A percentile compares a stretch with the other conserved stretches of the same genome.
These are phyloP conservation scores for Closterium sp. DNA, from an alignment of 139 green algal genomes.

Conservation along the genomic window DNA sequence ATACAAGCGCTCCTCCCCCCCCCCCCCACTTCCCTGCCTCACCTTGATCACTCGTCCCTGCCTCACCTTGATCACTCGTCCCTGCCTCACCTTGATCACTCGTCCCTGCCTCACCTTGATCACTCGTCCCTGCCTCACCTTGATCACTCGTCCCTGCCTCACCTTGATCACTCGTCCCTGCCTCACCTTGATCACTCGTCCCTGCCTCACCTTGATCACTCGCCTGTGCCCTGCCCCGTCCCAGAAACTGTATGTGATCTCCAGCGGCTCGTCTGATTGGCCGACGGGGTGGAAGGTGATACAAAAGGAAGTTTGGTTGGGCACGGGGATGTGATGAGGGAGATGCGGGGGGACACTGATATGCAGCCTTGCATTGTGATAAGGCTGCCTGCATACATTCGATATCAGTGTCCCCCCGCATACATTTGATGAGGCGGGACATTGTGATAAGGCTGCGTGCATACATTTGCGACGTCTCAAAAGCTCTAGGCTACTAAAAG, in stretches of 20 bases:
- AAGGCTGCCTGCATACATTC: too few relatives aligned
- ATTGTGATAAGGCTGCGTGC: too few relatives aligned
- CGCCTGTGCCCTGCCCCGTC: constrained; percentile 82
- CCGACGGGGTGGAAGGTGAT: background rate
- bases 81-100: constrained; percentile 10
- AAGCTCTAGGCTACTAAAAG: too few relatives aligned
- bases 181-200: constrained; percentile 25
- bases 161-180: background rate
- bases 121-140: too few relatives aligned
- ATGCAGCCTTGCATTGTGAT: background rate
- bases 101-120: constrained; percentile 75
- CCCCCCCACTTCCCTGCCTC: too few relatives aligned
- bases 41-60: constrained; percentile 60
- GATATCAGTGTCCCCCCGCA: too few relatives aligned
- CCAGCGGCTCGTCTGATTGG: constrained; percentile 69
- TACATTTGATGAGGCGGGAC: too few relatives aligned
- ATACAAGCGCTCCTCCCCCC: too few relatives aligned
- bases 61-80: too few relatives aligned
- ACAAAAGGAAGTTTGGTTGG: background rate
- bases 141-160: background rate
- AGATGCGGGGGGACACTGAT: background rate
- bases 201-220: constrained; percentile 10
- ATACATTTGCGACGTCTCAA: too few relatives aligned
- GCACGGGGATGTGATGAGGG: background rate
- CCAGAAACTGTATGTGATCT: constrained; percentile 95